A percentile compares a stretch with the other conserved stretches of the same genome.
Conservation (phyloP, 2,329 filamentous ascomycete genomes). For the Diplodia seriata region DNA sequence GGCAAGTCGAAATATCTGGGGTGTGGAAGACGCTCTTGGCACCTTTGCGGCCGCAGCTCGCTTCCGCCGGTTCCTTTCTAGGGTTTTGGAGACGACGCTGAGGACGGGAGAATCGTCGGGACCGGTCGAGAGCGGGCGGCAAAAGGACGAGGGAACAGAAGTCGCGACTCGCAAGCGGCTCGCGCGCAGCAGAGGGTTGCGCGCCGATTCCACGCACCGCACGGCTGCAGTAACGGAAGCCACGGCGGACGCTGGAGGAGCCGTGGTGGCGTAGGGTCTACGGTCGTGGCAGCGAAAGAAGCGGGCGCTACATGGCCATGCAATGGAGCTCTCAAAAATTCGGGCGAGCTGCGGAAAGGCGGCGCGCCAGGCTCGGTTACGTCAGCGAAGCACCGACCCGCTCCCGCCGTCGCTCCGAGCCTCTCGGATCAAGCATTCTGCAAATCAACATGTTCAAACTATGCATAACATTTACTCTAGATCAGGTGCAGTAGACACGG, state of each 20-base stretch:
- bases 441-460: not conserved
- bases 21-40: too few species aligned
- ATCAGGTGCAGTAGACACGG: conserved; percentile 15
- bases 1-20: not conserved
- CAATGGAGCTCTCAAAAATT: conserved; percentile 15
- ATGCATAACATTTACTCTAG: conserved; percentile 20
- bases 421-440: not conserved
- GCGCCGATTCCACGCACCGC: conserved; percentile 9
- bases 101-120: not conserved
- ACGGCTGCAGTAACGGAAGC: conserved; percentile 6
- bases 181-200: not conserved
- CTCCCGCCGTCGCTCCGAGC: not conserved
- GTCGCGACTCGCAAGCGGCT: not conserved
- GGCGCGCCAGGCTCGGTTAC: conserved; percentile 22
- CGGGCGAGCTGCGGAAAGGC: conserved; percentile 2
- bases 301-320: not conserved
- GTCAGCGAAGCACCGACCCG: conserved; percentile 7
- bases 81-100: too few species aligned
- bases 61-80: too few species aligned
- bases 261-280: not conserved
- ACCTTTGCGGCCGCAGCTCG: too few species aligned
- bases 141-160: not conserved
- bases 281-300: not conserved
- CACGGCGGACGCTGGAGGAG: conserved; percentile 4
- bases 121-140: conserved; percentile 16